phyloP scores from a whole-genome alignment of 345 rosid genomes.

The Salix suchowensis region DNA sequence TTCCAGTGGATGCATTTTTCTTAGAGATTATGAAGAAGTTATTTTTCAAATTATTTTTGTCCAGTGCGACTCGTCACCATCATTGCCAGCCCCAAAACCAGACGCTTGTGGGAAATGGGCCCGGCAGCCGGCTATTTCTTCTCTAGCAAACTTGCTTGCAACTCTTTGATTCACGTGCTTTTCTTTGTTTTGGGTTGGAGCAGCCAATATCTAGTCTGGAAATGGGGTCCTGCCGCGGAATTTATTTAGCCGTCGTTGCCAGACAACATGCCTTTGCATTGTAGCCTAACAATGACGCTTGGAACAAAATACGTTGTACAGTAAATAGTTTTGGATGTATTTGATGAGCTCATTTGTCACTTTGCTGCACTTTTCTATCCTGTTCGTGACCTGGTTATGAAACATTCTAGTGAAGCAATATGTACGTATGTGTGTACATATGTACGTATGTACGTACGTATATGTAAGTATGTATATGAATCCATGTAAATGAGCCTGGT shows the following conservation, averaged over 20 bases:
- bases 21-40: too few species aligned
- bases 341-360: not conserved
- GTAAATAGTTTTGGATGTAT: constrained; percentile 1
- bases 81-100: not conserved
- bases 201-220: constrained; percentile 14
- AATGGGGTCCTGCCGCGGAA: constrained; percentile 5
- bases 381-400: not conserved
- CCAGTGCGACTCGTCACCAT: not conserved
- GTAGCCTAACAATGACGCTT: not conserved
- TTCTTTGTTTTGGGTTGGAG: constrained; percentile 10
- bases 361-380: not conserved
- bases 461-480: not conserved
- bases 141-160: not conserved
- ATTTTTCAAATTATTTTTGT: too few species aligned
- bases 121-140: constrained; percentile 16
- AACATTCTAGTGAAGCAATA: not conserved
- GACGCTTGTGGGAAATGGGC: constrained; percentile 12
- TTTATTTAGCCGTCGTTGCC: constrained; percentile 14
- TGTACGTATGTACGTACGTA: too few species aligned
- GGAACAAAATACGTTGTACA: not conserved
- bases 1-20: not conserved
- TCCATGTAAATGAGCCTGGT: not conserved
- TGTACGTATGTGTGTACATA: too few species aligned
- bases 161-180: not conserved
- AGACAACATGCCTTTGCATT: constrained; percentile 15